Evolutionary conservation across 805 yeast genomes (phyloP).

Genomic region (Saccharomycopsis synnaedendra): DNA sequence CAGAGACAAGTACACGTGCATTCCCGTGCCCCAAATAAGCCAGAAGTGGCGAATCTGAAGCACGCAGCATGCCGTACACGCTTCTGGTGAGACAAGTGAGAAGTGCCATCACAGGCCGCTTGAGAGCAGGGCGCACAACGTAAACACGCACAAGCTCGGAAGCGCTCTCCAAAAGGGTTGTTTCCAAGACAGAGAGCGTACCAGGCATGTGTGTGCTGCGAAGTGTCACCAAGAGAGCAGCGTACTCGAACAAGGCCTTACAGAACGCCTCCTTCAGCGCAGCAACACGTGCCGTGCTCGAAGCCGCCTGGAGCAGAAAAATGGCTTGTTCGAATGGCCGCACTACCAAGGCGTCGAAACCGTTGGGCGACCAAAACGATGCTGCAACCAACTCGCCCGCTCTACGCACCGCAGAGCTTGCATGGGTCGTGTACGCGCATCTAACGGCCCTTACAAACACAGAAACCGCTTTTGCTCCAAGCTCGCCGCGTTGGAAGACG

Average conservation of each 20-base stretch:
- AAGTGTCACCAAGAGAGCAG: constrained; percentile 33
- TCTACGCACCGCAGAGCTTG: constrained; percentile 30
- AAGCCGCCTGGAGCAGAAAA: too few relatives aligned
- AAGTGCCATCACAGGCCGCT: constrained; percentile 41
- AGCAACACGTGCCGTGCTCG: too few relatives aligned
- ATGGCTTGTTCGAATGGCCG: constrained; percentile 40
- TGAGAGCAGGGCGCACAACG: constrained; percentile 33
- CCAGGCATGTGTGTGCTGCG: constrained; percentile 35
- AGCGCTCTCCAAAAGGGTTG: constrained; percentile 40
- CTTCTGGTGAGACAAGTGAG: constrained; percentile 47
- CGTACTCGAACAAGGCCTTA: too few relatives aligned
- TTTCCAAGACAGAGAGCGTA: constrained; percentile 52
- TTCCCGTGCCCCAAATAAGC: constrained; percentile 67
- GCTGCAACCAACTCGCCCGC: constrained; percentile 41
- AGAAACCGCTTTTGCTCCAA: too few relatives aligned
- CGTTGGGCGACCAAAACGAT: constrained; percentile 42
- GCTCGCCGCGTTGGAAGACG: too few relatives aligned
- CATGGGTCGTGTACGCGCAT: constrained; percentile 5
- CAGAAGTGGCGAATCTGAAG: constrained; percentile 50
- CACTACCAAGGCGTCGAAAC: constrained; percentile 41
- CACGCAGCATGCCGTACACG: constrained; percentile 12
- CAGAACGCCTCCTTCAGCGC: too few relatives aligned
- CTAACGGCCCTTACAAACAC: too few relatives aligned
- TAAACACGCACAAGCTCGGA: constrained; percentile 50
- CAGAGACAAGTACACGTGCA: constrained; percentile 47